Base-by-base conservation (phyloP, 2,329 filamentous ascomycete genomes). In the Penicillium sp. region DNA sequence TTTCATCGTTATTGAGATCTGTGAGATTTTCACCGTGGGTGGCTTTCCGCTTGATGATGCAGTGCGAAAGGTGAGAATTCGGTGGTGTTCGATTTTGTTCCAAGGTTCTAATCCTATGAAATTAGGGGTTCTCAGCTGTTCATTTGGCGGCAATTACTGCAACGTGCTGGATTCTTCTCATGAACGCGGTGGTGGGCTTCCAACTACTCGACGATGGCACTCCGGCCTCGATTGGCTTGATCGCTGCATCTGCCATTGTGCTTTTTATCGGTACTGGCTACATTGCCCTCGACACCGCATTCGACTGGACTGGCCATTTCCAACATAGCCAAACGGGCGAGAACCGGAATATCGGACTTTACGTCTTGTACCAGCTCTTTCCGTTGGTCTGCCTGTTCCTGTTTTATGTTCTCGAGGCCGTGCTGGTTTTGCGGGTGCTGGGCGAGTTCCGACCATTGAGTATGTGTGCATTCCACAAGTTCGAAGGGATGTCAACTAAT, bases 201-300 rank as follows among this genome's bases (percentile, higher is more conserved):
- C 93, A 98, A 68, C 74, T 97, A 20, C 77, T 97, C 39, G 93
- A 98, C 59, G 93, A 98, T 62, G 93, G 93, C 42, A 98, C 93
- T 0, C 79, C 87, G 0, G 71, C 95, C 23, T 97, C 92, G 0
- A 65, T 97, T 12, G 86, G 81, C 5, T 78, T 97, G 3, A 83
- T 95, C 46, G 55, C 85, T 44, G 74, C 75, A 37, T 96, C 92
- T 12, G 85, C 87, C 0, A 71, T 77, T 9, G 74, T 82, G 12
- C 75, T 97, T 47, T 88, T 97, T 63, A 77, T 97, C 54, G 93
- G 93, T 49, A 95, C 91, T 1, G 92, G 91, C 29, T 98, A 96
- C 70, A 95, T 98, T 65, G 88, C 90, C 10, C 84, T 98, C 54
- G 93, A 98, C 68, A 97, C 92, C 0, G 92, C 87, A 13, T 91